Evolutionary conservation across 1,139 yeast species (phyloP).

Genomic region (Diutina pseudorugosa): DNA sequence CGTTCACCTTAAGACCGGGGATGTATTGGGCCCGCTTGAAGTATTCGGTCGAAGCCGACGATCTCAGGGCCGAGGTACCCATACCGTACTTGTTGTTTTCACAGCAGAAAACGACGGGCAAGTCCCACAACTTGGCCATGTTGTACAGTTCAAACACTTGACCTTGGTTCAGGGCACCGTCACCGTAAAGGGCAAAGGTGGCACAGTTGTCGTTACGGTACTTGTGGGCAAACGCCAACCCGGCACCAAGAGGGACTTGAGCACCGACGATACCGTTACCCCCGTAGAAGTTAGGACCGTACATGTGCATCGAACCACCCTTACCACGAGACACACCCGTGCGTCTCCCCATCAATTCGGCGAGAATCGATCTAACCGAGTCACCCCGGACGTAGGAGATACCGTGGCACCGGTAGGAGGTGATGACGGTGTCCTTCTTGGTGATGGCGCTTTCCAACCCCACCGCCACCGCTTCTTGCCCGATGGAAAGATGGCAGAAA

Average conservation of each 20-base stretch:
- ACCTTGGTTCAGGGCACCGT: conserved; percentile 99
- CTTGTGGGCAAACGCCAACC: conserved; percentile 94
- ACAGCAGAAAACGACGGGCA: conserved; percentile 90
- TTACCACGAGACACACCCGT: conserved; percentile 92
- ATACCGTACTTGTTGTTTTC: conserved; percentile 99
- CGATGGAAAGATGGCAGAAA: conserved; percentile 97
- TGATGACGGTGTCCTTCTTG: conserved; percentile 74
- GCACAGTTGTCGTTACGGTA: conserved; percentile 75
- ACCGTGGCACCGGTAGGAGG: conserved; percentile 98
- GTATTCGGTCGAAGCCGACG: conserved; percentile 93
- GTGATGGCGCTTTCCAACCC: conserved; percentile 95
- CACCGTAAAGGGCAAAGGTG: conserved; percentile 88
- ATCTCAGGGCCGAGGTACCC: conserved; percentile 97
- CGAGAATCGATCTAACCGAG: conserved; percentile 78
- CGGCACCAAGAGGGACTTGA: conserved; percentile 96
- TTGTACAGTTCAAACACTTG: conserved; percentile 95
- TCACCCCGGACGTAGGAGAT: conserved; percentile 95
- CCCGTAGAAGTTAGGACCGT: conserved; percentile 89
- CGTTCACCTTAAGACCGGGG: conserved; percentile 96
- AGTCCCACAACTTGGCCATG: conserved; percentile 98
- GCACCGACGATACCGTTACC: conserved; percentile 99
- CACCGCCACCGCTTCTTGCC: conserved; percentile 98
- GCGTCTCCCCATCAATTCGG: conserved; percentile 95
- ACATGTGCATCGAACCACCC: conserved; percentile 99
- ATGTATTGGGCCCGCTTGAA: conserved; percentile 99